These are phyloP conservation scores for Zygoascus sp. DNA, from an alignment of 1,139 yeast species.

Conservation along the genomic window DNA sequence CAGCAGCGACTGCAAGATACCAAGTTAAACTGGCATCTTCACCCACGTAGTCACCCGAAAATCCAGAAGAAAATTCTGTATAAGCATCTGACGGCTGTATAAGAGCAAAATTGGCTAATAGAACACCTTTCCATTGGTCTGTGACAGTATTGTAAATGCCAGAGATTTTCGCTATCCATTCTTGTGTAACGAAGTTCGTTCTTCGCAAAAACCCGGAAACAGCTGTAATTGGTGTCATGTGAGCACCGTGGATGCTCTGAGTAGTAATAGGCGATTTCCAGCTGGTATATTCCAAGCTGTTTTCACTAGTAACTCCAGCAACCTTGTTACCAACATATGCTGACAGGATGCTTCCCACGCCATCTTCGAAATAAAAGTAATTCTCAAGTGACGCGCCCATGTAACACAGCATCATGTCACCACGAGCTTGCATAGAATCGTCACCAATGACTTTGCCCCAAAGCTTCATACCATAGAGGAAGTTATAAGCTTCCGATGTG, in stretches of 20 bases:
- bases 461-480: constrained; percentile 64
- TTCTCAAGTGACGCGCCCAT: constrained; percentile 52
- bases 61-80: constrained; percentile 56
- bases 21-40: constrained; percentile 84
- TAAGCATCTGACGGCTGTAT: constrained; percentile 54
- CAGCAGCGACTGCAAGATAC: constrained; percentile 58
- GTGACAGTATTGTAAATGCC: constrained; percentile 47
- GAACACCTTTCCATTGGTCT: constrained; percentile 69
- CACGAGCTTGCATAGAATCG: constrained; percentile 57
- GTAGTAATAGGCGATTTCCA: constrained; percentile 61
- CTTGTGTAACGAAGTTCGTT: constrained; percentile 63
- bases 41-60: constrained; percentile 53
- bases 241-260: constrained; percentile 86
- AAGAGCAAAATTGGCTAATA: constrained; percentile 67
- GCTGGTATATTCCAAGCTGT: constrained; percentile 81
- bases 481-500: constrained; percentile 61
- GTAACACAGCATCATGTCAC: constrained; percentile 60
- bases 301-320: constrained; percentile 65
- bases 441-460: constrained; percentile 69
- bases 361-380: constrained; percentile 51
- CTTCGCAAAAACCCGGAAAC: constrained; percentile 68
- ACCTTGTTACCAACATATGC: constrained; percentile 49
- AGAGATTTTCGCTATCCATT: constrained; percentile 57
- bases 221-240: constrained; percentile 45
- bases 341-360: constrained; percentile 44